A percentile compares a stretch with the other conserved stretches of the same genome.
phyloP scores from a whole-genome alignment of 305 asterid genomes.

The Stenogyne calaminthoides region DNA sequence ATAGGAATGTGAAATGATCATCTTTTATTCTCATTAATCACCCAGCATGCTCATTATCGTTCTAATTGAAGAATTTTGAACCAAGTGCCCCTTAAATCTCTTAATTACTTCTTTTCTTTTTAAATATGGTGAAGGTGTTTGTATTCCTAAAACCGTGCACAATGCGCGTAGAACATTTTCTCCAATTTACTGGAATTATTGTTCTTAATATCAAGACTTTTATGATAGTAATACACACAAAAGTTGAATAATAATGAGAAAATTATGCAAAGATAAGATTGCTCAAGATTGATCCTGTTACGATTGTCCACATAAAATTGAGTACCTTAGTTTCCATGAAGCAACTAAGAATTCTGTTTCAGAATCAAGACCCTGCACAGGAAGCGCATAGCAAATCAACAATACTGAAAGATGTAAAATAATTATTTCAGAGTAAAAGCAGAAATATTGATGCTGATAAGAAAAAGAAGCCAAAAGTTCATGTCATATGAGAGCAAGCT shows the following conservation, averaged over 20 bases:
- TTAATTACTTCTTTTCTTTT: neutral
- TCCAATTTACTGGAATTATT: neutral
- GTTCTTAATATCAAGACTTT: neutral
- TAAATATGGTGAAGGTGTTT: neutral
- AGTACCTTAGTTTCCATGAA: constrained; percentile 76
- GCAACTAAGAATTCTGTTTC: constrained; percentile 45
- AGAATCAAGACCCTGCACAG: constrained; percentile 47
- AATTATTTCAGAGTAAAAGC: neutral
- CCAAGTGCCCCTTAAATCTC: neutral
- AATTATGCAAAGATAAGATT: neutral
- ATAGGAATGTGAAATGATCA: no score
- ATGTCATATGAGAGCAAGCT: neutral
- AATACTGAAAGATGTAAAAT: constrained; percentile 1
- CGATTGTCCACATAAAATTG: neutral
- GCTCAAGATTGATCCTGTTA: neutral
- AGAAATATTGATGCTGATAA: neutral
- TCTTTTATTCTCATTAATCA: neutral
- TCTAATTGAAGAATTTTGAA: neutral
- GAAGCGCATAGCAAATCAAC: constrained; percentile 11
- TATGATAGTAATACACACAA: neutral
- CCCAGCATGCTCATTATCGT: no score
- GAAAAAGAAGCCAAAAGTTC: neutral
- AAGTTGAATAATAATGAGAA: neutral
- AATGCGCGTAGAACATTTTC: neutral
- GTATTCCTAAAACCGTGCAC: neutral